Base-by-base conservation (phyloP, 2,329 filamentous ascomycete genomes). In the Sporothrix protearum region DNA sequence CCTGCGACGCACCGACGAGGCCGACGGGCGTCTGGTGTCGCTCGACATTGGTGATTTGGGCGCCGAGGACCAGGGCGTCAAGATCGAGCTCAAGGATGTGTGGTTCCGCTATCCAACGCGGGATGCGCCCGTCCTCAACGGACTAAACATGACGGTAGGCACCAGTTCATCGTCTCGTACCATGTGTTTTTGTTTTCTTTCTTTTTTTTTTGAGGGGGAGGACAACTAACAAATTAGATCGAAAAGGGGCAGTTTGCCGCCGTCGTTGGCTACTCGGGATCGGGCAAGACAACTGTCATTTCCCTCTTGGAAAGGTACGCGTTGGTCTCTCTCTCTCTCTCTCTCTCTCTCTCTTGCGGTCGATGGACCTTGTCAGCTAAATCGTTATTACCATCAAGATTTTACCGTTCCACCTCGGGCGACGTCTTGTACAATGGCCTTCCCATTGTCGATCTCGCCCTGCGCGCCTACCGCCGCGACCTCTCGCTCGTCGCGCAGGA, bases 91-190 rank as follows among this genome's bases (percentile, higher is more conserved):
- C 77, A 83, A 86, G 22, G 85, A 90, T 73, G 89, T 92, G 2
- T 89, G 90, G 78, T 92, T 92, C 82, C 83, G 88, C 59, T 92
- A 92, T 75, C 89, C 90, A 1, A 91, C 89, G 1, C 84, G 90
- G 3, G 89, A 91, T 72, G 88, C 89, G 71, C 87, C 88, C n/a
- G 89, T 92, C 0, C 84, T 92, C 9, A 87, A 87, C 33, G 90
- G 89, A 0, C 80, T 91, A 22, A 85, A 88, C 77, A 80, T 88
- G 45, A 81, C 80, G 0, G 85, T 95, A 78, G 78, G 83, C 79
- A 12, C 12, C 5, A n/a, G n/a, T n/a, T 49, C 33, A 36, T 12
- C 59, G 25, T 3, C 0, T 2, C 19, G n/a, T 16, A 14, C 42
- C 19, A 2, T n/a, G 16, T 6, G 16, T 12, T 16, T 6, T 19